Conservation (phyloP, 352 stramenopile species). For the Globisporangium alternatum region DNA sequence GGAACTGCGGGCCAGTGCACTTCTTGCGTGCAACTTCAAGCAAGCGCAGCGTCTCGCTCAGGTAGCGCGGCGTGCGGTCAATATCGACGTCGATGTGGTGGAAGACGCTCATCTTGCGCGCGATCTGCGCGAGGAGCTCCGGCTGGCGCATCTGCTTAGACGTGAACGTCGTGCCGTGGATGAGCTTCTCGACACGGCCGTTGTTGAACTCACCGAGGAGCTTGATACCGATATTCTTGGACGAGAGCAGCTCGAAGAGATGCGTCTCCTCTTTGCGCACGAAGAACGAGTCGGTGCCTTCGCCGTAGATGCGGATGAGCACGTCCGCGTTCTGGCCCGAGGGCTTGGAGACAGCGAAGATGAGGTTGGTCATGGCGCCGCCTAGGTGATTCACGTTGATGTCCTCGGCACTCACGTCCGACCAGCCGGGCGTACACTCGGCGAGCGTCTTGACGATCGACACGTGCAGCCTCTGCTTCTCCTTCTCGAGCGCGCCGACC, state of each 20-base stretch:
- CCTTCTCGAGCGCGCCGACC: constrained; percentile 50
- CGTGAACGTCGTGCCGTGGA: constrained; percentile 65
- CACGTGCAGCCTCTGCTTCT: constrained; percentile 67
- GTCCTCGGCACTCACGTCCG: constrained; percentile 43
- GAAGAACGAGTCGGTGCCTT: constrained; percentile 84
- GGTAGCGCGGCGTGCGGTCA: constrained; percentile 41
- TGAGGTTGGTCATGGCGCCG: constrained; percentile 86
- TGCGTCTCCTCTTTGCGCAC: constrained; percentile 71
- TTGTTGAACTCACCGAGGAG: constrained; percentile 81
- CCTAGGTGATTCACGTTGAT: constrained; percentile 66
- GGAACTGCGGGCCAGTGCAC: constrained; percentile 45
- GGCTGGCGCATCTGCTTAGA: constrained; percentile 68
- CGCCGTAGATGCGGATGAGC: constrained; percentile 78
- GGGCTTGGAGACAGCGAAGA: constrained; percentile 76
- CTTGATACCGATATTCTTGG: constrained; percentile 64
- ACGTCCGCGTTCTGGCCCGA: constrained; percentile 57
- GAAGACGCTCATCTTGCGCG: constrained; percentile 65
- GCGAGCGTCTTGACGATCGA: constrained; percentile 59
- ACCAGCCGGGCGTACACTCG: constrained; percentile 59
- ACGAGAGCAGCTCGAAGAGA: constrained; percentile 70
- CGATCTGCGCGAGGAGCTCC: constrained; percentile 44
- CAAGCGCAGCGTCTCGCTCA: constrained; percentile 57
- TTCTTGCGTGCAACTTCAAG: constrained; percentile 59
- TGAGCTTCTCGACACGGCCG: constrained; percentile 71
- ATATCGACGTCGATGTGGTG: constrained; percentile 74